Evolutionary conservation across 2,329 filamentous ascomycete genomes (phyloP).

Genomic region (Aspergillus cejpii): DNA sequence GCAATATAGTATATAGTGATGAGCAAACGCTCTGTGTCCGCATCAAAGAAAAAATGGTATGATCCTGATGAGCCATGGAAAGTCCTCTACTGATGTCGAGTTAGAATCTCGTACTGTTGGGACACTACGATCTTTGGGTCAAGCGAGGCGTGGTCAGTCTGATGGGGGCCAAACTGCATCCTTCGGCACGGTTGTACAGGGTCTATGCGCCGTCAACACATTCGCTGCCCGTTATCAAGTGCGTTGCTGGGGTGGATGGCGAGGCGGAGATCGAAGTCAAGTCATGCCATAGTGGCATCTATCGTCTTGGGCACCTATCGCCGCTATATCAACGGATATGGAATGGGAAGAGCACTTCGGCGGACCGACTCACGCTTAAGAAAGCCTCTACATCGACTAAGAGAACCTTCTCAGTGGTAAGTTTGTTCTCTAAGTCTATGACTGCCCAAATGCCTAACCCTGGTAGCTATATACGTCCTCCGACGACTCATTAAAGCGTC

Average conservation of each 20-base stretch:
- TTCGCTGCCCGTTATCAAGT: constrained; percentile 50
- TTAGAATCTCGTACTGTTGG: constrained; percentile 42
- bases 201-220: constrained; percentile 53
- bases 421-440: no score
- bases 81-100: constrained; percentile 13
- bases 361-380: constrained; percentile 30
- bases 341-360: constrained; percentile 35
- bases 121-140: constrained; percentile 53
- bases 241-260: constrained; percentile 36
- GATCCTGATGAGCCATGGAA: neutral
- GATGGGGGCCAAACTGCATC: constrained; percentile 52
- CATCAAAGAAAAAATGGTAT: constrained; percentile 37
- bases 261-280: constrained; percentile 46
- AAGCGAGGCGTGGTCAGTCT: constrained; percentile 50
- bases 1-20: constrained; percentile 35
- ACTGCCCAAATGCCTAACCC: no score
- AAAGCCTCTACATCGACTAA: constrained; percentile 21
- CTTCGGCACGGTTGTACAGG: constrained; percentile 39
- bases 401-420: constrained; percentile 39
- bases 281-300: constrained; percentile 42
- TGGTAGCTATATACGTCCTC: constrained; percentile 37
- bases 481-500: constrained; percentile 39
- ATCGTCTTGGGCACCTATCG: constrained; percentile 43
- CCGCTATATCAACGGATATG: constrained; percentile 51
- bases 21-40: constrained; percentile 35